These are phyloP conservation scores for Ascosphaera aggregata DNA, from an alignment of 2,329 filamentous ascomycete species.

Conservation along the genomic window DNA sequence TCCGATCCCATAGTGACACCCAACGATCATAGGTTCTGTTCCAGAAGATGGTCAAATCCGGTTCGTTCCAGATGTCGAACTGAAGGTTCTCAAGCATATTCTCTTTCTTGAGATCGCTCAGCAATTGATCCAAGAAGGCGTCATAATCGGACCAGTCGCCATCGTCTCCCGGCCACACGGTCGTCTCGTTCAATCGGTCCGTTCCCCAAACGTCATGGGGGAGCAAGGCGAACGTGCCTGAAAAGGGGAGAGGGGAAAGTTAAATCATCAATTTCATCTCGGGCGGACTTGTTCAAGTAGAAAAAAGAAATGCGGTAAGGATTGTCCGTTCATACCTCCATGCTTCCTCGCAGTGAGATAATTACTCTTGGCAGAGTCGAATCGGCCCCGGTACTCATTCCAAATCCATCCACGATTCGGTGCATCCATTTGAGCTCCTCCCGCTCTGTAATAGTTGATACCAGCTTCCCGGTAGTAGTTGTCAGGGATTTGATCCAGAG, in stretches of 20 bases:
- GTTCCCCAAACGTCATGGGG: slow-evolving; percentile 26
- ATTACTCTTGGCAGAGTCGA: slow-evolving; percentile 22
- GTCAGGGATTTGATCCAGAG: slow-evolving; percentile 16
- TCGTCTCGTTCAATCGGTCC: slow-evolving; percentile 18
- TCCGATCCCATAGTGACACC: slow-evolving; percentile 18
- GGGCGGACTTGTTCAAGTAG: too few species aligned
- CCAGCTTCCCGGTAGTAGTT: slow-evolving; percentile 18
- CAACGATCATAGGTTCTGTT: slow-evolving; percentile 16
- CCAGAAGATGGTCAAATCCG: slow-evolving; percentile 21
- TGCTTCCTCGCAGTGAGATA: slow-evolving; percentile 22
- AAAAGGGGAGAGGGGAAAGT: too few species aligned
- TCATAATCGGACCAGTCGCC: slow-evolving; percentile 26
- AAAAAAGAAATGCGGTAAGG: too few species aligned
- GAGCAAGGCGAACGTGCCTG: slow-evolving; percentile 24
- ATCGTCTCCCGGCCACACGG: slow-evolving; percentile 25
- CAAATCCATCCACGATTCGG: not conserved
- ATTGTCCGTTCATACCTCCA: too few species aligned
- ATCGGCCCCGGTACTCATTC: slow-evolving; percentile 15
- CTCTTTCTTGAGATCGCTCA: slow-evolving; percentile 17
- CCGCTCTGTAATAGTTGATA: slow-evolving; percentile 19
- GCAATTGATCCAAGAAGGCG: slow-evolving; percentile 17
- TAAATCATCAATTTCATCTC: too few species aligned
- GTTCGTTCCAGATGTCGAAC: slow-evolving; percentile 32
- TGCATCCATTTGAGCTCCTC: slow-evolving; percentile 18
- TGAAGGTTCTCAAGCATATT: slow-evolving; percentile 17